A percentile compares a stretch with the other conserved stretches of the same genome.
These are phyloP conservation scores for Exutisphaerella laricina DNA, from an alignment of 2,329 filamentous ascomycete species.

Conservation along the genomic window DNA sequence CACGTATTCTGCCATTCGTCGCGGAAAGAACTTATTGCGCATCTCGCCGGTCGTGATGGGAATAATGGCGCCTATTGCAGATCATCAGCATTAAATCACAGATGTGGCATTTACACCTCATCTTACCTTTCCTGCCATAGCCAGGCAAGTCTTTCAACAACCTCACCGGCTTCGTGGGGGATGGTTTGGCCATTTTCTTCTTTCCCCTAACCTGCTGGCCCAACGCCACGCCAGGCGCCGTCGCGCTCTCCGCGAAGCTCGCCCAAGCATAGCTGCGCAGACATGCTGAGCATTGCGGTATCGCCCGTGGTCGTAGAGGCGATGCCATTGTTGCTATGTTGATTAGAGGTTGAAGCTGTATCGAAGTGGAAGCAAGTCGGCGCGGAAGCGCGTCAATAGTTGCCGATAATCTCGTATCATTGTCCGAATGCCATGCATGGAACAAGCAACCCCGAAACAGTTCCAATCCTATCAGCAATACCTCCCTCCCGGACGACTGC, in stretches of 20 bases:
- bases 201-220: constrained; percentile 34
- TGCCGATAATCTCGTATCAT: too few species aligned
- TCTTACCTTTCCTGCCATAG: constrained; percentile 47
- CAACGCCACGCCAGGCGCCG: constrained; percentile 9
- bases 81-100: background rate
- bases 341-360: too few species aligned
- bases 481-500: too few species aligned
- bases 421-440: too few species aligned
- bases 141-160: constrained; percentile 48
- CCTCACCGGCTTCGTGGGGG: constrained; percentile 43
- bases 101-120: background rate
- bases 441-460: too few species aligned
- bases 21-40: constrained; percentile 52
- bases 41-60: constrained; percentile 49
- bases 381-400: too few species aligned
- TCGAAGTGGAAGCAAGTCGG: too few species aligned
- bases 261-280: constrained; percentile 25
- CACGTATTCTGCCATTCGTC: constrained; percentile 49
- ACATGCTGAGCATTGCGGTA: constrained; percentile 30
- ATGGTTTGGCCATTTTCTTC: constrained; percentile 31
- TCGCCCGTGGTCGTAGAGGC: constrained; percentile 16
- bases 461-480: background rate
- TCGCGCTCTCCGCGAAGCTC: constrained; percentile 8
- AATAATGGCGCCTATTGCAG: constrained; percentile 45
- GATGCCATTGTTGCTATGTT: background rate